A percentile compares a stretch with the other conserved stretches of the same genome.
phyloP scores from a whole-genome alignment of 345 rosid genomes.

The Cardiospermum halicacabum region DNA sequence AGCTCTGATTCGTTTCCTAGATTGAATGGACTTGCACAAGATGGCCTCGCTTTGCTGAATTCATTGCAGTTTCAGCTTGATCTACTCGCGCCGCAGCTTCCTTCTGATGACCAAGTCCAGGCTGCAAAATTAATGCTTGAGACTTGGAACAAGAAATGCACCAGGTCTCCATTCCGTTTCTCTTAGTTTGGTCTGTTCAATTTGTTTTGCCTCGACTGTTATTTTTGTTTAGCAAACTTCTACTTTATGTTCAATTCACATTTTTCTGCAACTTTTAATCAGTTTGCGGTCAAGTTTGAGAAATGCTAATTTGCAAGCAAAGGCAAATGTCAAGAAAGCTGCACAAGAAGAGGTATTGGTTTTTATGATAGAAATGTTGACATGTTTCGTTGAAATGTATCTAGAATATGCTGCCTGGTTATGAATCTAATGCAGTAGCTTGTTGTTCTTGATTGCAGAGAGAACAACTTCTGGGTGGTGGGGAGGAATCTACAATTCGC shows the following conservation, averaged over 20 bases:
- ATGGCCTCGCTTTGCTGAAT: conserved; percentile 70
- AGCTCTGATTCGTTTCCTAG: conserved; percentile 54
- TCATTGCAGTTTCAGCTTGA: conserved; percentile 74
- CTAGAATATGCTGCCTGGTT: neutral
- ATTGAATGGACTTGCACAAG: conserved; percentile 65
- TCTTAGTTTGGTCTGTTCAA: neutral
- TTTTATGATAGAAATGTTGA: too few relatives aligned
- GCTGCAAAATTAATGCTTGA: conserved; percentile 58
- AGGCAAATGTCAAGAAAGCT: conserved; percentile 77
- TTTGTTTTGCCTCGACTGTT: too few relatives aligned
- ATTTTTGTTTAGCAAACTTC: too few relatives aligned
- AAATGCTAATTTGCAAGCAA: conserved; percentile 91
- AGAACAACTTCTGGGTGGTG: conserved; percentile 93
- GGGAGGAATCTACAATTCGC: conserved; percentile 83
- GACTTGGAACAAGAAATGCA: conserved; percentile 61
- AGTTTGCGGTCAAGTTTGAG: conserved; percentile 33
- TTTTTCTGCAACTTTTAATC: too few relatives aligned
- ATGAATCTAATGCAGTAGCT: neutral
- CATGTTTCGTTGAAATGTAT: too few relatives aligned
- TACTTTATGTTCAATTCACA: too few relatives aligned
- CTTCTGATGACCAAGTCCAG: conserved; percentile 46
- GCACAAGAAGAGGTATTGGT: conserved; percentile 72
- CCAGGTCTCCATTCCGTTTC: conserved; percentile 30
- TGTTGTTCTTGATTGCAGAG: conserved; percentile 43
- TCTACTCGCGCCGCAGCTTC: conserved; percentile 85